These are phyloP conservation scores for Colletotrichum sansevieriae DNA, from an alignment of 2,329 filamentous ascomycete species.

Conservation along the genomic window DNA sequence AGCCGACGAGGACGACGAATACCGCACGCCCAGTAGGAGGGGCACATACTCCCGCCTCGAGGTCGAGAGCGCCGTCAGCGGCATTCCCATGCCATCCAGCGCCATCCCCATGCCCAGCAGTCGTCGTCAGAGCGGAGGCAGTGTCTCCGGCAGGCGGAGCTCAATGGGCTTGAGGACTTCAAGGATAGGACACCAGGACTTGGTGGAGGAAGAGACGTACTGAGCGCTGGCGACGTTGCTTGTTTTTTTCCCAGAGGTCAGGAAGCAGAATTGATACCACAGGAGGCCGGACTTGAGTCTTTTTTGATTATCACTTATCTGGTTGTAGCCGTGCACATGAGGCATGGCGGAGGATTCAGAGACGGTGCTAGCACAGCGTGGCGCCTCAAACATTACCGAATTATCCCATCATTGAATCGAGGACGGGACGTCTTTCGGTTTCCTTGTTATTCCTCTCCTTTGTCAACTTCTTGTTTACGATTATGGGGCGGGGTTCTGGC, in stretches of 20 bases:
- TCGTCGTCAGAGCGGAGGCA: slow-evolving; percentile 59
- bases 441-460: slow-evolving; percentile 21
- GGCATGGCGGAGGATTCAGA: slow-evolving; percentile 4
- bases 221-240: slow-evolving; percentile 47
- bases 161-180: slow-evolving; percentile 49
- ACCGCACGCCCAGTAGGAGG: slow-evolving; percentile 67
- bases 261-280: slow-evolving; percentile 36
- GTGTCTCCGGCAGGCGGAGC: slow-evolving; percentile 48
- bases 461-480: slow-evolving; percentile 33
- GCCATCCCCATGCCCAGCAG: slow-evolving; percentile 60
- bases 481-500: slow-evolving; percentile 30
- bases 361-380: slow-evolving; percentile 24
- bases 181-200: slow-evolving; percentile 52
- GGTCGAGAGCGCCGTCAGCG: slow-evolving; percentile 53
- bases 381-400: slow-evolving; percentile 20
- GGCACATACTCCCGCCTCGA: slow-evolving; percentile 66
- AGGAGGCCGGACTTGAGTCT: slow-evolving; percentile 48
- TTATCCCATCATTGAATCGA: slow-evolving; percentile 28
- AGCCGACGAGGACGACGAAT: slow-evolving; percentile 56
- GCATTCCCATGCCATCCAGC: slow-evolving; percentile 58
- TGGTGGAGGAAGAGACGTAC: slow-evolving; percentile 69
- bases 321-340: neutral
- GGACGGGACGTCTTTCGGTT: slow-evolving; percentile 21
- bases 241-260: neutral
- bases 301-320: slow-evolving; percentile 47